Percentiles rank a stretch among this genome's conserved stretches.
phyloP scores from a whole-genome alignment of 768 basidiomycete genomes.

The Cyathus striatus region DNA sequence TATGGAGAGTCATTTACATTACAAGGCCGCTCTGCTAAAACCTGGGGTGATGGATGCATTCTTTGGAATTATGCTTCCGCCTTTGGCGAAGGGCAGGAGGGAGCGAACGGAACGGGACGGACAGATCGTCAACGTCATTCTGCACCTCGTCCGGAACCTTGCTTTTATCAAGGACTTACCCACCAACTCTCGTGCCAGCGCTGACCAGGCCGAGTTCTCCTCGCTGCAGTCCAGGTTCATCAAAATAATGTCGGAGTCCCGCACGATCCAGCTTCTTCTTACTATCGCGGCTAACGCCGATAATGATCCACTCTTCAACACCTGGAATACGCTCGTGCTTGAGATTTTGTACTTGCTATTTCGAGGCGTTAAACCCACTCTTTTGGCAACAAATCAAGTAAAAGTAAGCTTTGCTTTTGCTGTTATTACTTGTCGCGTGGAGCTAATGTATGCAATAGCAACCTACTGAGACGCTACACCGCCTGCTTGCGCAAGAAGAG shows the following conservation, averaged over 20 bases:
- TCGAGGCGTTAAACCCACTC: constrained; percentile 66
- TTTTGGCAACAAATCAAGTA: constrained; percentile 52
- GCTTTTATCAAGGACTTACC: constrained; percentile 88
- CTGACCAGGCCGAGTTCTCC: constrained; percentile 77
- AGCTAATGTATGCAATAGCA: constrained; percentile 37
- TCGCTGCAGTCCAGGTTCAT: constrained; percentile 77
- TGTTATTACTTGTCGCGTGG: constrained; percentile 4
- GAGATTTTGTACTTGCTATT: constrained; percentile 93
- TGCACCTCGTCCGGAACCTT: constrained; percentile 92
- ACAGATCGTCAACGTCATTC: constrained; percentile 81
- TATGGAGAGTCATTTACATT: constrained; percentile 73
- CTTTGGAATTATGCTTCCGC: constrained; percentile 73
- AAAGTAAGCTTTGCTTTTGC: constrained; percentile 41
- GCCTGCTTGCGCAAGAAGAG: constrained; percentile 75
- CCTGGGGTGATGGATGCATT: constrained; percentile 68
- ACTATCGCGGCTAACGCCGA: constrained; percentile 80
- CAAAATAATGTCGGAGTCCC: constrained; percentile 61
- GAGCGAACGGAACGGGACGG: constrained; percentile 77
- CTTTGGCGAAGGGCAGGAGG: constrained; percentile 62
- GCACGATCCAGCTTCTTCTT: constrained; percentile 72
- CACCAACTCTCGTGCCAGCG: constrained; percentile 61
- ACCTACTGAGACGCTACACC: constrained; percentile 62
- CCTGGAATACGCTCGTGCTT: constrained; percentile 85
- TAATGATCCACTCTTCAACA: constrained; percentile 74
- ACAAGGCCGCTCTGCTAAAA: constrained; percentile 77